Conservation (phyloP, 1,139 yeast species). For the Tardiomyces digboiensis region DNA sequence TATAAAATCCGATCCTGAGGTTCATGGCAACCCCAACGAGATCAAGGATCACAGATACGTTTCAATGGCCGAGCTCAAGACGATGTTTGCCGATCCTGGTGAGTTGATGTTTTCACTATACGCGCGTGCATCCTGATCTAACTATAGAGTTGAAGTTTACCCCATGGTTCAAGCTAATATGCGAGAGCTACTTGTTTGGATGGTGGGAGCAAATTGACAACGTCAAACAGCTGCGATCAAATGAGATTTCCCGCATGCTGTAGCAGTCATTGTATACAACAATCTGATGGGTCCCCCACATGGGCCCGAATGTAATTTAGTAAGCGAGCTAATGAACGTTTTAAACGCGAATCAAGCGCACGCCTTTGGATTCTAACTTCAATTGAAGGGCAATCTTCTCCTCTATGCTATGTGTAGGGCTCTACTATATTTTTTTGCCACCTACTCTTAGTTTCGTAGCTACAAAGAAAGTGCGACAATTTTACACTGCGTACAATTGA, state of each 20-base stretch:
- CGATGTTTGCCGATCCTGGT: slow-evolving; percentile 58
- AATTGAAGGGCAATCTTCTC: too few species aligned
- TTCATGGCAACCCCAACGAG: slow-evolving; percentile 56
- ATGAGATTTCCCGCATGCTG: slow-evolving; percentile 22
- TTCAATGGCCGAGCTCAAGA: slow-evolving; percentile 50
- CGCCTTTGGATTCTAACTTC: too few species aligned
- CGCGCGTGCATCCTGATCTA: neutral
- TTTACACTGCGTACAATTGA: too few species aligned
- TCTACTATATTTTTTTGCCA: too few species aligned
- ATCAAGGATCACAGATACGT: slow-evolving; percentile 79
- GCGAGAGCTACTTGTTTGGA: slow-evolving; percentile 78
- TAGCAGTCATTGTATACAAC: slow-evolving; percentile 2
- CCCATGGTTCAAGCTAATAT: slow-evolving; percentile 96
- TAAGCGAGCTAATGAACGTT: neutral
- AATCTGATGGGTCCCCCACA: neutral
- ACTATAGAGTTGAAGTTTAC: slow-evolving; percentile 53
- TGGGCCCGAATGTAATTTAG: neutral
- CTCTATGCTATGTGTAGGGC: too few species aligned
- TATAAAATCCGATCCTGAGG: slow-evolving; percentile 48
- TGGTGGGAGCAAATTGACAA: slow-evolving; percentile 85
- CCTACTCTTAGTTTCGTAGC: too few species aligned
- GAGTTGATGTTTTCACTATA: too few species aligned
- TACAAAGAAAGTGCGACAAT: too few species aligned
- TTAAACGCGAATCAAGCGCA: neutral
- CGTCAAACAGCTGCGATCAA: slow-evolving; percentile 34